Percentiles rank a stretch among this genome's conserved stretches.
phyloP scores from a whole-genome alignment of 805 yeast genomes.

The Myxozyma monticola region DNA sequence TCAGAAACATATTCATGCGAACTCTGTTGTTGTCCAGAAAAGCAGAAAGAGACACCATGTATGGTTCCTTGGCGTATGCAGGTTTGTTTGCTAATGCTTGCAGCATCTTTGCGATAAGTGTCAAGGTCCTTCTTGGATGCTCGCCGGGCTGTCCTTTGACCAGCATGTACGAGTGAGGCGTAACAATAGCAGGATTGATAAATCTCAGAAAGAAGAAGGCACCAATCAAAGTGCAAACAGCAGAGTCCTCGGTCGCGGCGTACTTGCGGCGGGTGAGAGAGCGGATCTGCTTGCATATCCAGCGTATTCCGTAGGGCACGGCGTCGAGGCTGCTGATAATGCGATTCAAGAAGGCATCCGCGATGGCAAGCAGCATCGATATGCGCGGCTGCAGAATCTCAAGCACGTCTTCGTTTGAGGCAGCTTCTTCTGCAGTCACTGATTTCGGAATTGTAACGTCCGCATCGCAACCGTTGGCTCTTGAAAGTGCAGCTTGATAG shows the following conservation, averaged over 20 bases:
- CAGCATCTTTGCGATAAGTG: constrained; percentile 76
- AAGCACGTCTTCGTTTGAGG: constrained; percentile 36
- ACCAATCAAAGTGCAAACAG: constrained; percentile 56
- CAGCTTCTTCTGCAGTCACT: constrained; percentile 38
- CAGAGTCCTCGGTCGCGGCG: constrained; percentile 51
- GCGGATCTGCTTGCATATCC: constrained; percentile 67
- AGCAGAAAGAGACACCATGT: constrained; percentile 34
- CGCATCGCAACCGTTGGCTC: constrained; percentile 12
- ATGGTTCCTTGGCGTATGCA: constrained; percentile 54
- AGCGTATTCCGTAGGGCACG: constrained; percentile 71
- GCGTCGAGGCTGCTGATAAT: constrained; percentile 55
- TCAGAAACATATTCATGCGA: constrained; percentile 38
- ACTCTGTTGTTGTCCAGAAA: constrained; percentile 37
- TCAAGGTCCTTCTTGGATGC: constrained; percentile 60
- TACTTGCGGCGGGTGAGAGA: constrained; percentile 58
- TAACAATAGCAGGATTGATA: constrained; percentile 85
- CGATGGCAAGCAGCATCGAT: constrained; percentile 31
- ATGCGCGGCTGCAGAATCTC: constrained; percentile 36
- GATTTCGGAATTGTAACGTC: constrained; percentile 19
- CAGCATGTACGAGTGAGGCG: constrained; percentile 65
- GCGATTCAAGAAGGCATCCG: constrained; percentile 46
- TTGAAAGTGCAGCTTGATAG: not conserved
- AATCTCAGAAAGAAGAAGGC: constrained; percentile 81
- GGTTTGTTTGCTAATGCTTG: constrained; percentile 88
- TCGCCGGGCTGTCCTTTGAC: constrained; percentile 42